phyloP scores from a whole-genome alignment of 1,284 basidiomycete genomes.

The Xerocomus amazonicus region DNA sequence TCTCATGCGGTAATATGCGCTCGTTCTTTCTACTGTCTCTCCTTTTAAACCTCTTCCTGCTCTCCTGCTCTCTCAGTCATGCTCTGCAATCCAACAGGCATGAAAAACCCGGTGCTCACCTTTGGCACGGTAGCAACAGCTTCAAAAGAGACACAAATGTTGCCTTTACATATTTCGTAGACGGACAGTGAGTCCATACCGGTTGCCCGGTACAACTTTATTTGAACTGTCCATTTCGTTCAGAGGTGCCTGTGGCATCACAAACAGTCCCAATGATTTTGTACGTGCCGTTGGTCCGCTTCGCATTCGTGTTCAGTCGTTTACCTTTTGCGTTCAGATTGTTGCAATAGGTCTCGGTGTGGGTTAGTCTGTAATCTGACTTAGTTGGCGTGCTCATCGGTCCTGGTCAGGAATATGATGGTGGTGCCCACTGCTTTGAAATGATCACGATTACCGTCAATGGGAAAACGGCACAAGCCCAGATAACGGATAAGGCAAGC shows the following conservation, averaged over 20 bases:
- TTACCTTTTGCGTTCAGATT: constrained; percentile 33
- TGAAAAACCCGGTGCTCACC: constrained; percentile 7
- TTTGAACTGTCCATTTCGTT: not conserved
- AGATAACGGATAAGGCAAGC: constrained; percentile 50
- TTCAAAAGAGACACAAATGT: constrained; percentile 19
- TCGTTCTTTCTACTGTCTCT: constrained; percentile 26
- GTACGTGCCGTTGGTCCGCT: constrained; percentile 13
- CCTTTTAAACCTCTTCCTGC: constrained; percentile 20
- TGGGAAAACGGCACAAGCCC: constrained; percentile 51
- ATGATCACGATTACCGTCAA: constrained; percentile 52
- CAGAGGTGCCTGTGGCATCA: constrained; percentile 30
- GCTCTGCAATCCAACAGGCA: constrained; percentile 13
- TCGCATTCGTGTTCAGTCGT: not conserved
- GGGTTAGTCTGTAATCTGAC: constrained; percentile 4
- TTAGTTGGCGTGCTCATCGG: constrained; percentile 2
- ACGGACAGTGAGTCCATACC: constrained; percentile 21
- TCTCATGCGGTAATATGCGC: constrained; percentile 25
- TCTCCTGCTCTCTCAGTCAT: constrained; percentile 12
- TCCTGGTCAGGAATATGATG: constrained; percentile 35
- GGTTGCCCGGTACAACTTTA: not conserved
- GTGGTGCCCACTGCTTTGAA: constrained; percentile 49
- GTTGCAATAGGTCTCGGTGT: constrained; percentile 43
- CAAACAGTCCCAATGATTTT: constrained; percentile 25
- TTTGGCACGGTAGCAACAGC: constrained; percentile 1
- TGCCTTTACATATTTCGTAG: constrained; percentile 28